phyloP scores from a whole-genome alignment of 352 stramenopile genomes.

The Globisporangium alternatum region DNA sequence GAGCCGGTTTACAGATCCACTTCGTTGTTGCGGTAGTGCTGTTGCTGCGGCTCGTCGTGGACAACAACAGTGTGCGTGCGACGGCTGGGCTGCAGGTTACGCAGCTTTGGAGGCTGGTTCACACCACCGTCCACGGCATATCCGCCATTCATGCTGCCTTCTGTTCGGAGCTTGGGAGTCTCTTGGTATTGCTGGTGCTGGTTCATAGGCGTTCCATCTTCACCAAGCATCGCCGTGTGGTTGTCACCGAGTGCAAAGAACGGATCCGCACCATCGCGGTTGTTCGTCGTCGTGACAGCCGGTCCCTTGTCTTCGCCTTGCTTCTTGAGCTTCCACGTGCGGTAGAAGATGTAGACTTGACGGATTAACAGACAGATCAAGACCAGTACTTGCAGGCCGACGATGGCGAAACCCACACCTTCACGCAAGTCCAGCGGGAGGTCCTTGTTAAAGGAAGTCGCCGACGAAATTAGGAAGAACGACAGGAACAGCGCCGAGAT shows the following conservation, averaged over 20 bases:
- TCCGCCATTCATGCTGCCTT: not conserved
- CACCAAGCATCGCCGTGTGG: constrained; percentile 33
- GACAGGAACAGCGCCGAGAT: constrained; percentile 81
- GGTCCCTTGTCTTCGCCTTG: constrained; percentile 62
- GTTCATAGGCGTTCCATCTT: constrained; percentile 26
- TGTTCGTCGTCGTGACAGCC: constrained; percentile 43
- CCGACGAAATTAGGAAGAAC: constrained; percentile 76
- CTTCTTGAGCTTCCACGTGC: constrained; percentile 78
- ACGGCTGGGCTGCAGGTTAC: constrained; percentile 21
- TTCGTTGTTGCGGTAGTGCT: constrained; percentile 40
- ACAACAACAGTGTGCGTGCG: constrained; percentile 26
- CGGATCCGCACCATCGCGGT: constrained; percentile 40
- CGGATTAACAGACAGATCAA: constrained; percentile 79
- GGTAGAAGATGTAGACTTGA: constrained; percentile 87
- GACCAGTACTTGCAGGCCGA: constrained; percentile 79
- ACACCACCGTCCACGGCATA: not conserved
- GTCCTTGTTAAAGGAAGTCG: constrained; percentile 59
- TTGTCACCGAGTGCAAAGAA: constrained; percentile 51
- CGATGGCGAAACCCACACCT: constrained; percentile 75
- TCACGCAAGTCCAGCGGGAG: constrained; percentile 73
- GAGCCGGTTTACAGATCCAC: constrained; percentile 28
- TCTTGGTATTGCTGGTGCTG: constrained; percentile 11
- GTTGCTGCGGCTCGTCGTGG: constrained; percentile 16
- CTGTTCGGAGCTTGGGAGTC: constrained; percentile 3
- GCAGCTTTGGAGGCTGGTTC: constrained; percentile 14